Evolutionary conservation across 495 filamentous ascomycete species (phyloP), one percentile per base, ranked within the genome.

Genomic region (Penicillium simplicissimum): DNA sequence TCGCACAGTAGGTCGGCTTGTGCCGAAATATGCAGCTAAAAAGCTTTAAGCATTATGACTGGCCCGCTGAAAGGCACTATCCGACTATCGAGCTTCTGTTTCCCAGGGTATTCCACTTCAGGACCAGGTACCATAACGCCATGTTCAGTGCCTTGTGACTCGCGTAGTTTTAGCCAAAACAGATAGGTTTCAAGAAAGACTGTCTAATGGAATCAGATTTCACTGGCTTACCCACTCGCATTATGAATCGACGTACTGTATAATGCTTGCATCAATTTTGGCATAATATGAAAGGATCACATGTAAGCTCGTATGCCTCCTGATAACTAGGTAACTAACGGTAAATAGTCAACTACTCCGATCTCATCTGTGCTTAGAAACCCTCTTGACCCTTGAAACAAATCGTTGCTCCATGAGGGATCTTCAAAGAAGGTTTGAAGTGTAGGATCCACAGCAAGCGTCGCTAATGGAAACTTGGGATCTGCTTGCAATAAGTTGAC

Each of bases 361-460:
- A 57, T 31, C 36, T 66, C 68, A 37, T 59, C 58, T 0, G 65
- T 67, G 21, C 58, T 58, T 2, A 65, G 65, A 48, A 71, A 71
- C 1, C 65, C 63, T 34, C 65, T 13, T 0, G 67, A 35, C 1
- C 62, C 65, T 19, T 67, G 62, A 33, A 71, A 71, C 1, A 63
- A 47, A 34, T 64, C 63, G 9, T 58, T 60, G 6, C 61, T 53
- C 58, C 60, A 60, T 8, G 60, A 60, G 1, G 60, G 56, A 40
- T 60, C 57, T 33, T 70, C 59, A n/a, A 71, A 66, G 45, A 71
- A 62, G 9, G 66, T 61, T 40, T 66, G 67, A 53, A 66, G 53
- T 7, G 65, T 47, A 31, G 62, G 67, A 25, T 70, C 67, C 19
- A 65, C 52, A 0, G 62, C 55, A n/a, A 65, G 38, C 5, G 57